Evolutionary conservation across 1,284 basidiomycete species (phyloP).

Genomic region (Irpex rosettiformis): DNA sequence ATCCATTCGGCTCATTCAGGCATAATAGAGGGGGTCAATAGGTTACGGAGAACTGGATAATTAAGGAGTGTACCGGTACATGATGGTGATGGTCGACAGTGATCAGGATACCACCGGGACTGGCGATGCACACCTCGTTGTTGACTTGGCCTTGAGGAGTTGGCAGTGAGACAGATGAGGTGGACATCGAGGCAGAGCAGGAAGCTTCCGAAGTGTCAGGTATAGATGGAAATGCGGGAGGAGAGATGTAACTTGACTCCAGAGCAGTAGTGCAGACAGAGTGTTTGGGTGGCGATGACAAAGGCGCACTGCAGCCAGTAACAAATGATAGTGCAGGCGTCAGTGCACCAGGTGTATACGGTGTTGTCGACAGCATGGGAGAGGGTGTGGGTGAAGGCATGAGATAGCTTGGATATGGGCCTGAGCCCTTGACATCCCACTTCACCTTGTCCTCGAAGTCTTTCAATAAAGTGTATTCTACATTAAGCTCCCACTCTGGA

Average conservation of each 20-base stretch:
- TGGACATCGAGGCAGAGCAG: constrained; percentile 47
- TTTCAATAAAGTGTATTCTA: constrained; percentile 61
- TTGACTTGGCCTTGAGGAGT: constrained; percentile 50
- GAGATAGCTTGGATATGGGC: constrained; percentile 57
- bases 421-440: constrained; percentile 55
- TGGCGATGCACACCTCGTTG: constrained; percentile 41
- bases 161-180: constrained; percentile 50
- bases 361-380: constrained; percentile 45
- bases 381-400: constrained; percentile 52
- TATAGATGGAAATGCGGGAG: constrained; percentile 25
- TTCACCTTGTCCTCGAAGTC: constrained; percentile 64
- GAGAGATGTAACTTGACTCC: constrained; percentile 18
- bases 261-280: constrained; percentile 7
- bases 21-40: not conserved
- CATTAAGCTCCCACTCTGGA: constrained; percentile 87
- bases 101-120: constrained; percentile 31
- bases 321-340: constrained; percentile 43
- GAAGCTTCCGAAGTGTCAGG: constrained; percentile 47
- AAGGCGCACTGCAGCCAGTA: constrained; percentile 33
- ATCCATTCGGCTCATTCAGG: not conserved
- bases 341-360: constrained; percentile 21
- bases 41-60: not conserved
- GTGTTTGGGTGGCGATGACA: constrained; percentile 37
- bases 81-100: constrained; percentile 17
- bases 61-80: constrained; percentile 11